Percentiles rank a stretch among this genome's conserved stretches.
phyloP scores from a whole-genome alignment of 2,329 filamentous ascomycete species.

The Fusarium albidum region DNA sequence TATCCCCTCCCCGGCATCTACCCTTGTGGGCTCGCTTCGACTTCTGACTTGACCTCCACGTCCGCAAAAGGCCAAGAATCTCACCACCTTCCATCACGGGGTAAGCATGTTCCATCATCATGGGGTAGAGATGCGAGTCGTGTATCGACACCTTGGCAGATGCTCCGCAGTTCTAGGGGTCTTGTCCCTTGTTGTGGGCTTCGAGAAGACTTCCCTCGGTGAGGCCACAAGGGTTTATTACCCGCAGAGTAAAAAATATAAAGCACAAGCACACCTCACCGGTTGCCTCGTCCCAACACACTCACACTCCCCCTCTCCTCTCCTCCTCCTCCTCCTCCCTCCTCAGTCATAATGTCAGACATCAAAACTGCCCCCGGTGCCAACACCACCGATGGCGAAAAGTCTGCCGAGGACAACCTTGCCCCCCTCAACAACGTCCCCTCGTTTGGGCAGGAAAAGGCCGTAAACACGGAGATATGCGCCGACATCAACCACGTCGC shows the following conservation, averaged over 20 bases:
- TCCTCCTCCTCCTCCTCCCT: background rate
- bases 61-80: too few relatives aligned
- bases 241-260: too few relatives aligned
- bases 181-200: too few relatives aligned
- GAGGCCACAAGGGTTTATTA: background rate
- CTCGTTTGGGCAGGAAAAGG: conserved; percentile 21
- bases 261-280: background rate
- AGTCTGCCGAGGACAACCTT: background rate
- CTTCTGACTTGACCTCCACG: too few relatives aligned
- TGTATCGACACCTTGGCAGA: background rate
- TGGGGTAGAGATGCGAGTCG: too few relatives aligned
- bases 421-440: conserved; percentile 1
- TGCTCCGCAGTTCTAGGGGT: conserved; percentile 24
- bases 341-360: conserved; percentile 16
- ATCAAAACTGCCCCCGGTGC: conserved; percentile 10
- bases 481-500: conserved; percentile 27
- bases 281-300: background rate
- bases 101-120: too few relatives aligned
- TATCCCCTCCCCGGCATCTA: too few relatives aligned
- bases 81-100: too few relatives aligned
- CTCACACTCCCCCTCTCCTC: background rate
- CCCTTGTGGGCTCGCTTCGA: too few relatives aligned
- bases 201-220: conserved; percentile 8
- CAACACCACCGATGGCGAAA: conserved; percentile 2
- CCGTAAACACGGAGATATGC: background rate